Percentiles rank a stretch among this genome's conserved stretches.
Evolutionary conservation across 2,329 filamentous ascomycete species (phyloP).

Genomic region (Chalaropsis ovoidea): DNA sequence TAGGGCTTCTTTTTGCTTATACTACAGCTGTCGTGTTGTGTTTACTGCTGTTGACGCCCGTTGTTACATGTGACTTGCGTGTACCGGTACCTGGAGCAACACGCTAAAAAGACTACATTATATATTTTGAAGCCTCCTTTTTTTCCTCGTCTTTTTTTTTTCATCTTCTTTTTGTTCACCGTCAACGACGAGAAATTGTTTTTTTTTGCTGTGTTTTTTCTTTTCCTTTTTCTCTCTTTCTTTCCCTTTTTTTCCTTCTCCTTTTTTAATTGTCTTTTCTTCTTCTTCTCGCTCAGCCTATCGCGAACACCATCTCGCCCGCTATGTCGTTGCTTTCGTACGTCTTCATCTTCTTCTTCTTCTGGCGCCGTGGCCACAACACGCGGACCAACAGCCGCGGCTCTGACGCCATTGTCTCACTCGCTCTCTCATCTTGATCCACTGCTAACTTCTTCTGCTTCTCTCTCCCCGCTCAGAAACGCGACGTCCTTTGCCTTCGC

Average conservation of each 20-base stretch:
- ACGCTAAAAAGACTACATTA: neutral
- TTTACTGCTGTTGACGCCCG: too few species aligned
- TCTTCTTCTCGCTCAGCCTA: neutral
- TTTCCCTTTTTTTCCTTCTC: neutral
- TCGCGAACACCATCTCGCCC: neutral
- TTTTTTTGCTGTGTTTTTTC: slow-evolving; percentile 15
- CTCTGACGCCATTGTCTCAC: neutral
- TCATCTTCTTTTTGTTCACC: slow-evolving; percentile 1
- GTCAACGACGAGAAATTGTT: slow-evolving; percentile 10
- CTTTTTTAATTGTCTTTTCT: slow-evolving; percentile 14
- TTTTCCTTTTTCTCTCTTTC: neutral
- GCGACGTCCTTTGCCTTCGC: slow-evolving; percentile 42
- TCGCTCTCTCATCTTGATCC: neutral
- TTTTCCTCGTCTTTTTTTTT: slow-evolving; percentile 5
- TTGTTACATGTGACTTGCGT: neutral
- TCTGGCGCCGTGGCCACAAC: neutral
- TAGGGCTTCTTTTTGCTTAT: too few species aligned
- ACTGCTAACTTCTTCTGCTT: slow-evolving; percentile 13
- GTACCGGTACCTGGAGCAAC: neutral
- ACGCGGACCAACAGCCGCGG: neutral
- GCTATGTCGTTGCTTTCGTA: slow-evolving; percentile 25
- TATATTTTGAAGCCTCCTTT: slow-evolving; percentile 8
- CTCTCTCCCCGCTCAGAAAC: slow-evolving; percentile 35
- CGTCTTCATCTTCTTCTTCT: slow-evolving; percentile 8
- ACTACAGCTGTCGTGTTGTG: too few species aligned